phyloP scores from a whole-genome alignment of 2,329 filamentous ascomycete genomes.

The Cladobotryum mycophilum region DNA sequence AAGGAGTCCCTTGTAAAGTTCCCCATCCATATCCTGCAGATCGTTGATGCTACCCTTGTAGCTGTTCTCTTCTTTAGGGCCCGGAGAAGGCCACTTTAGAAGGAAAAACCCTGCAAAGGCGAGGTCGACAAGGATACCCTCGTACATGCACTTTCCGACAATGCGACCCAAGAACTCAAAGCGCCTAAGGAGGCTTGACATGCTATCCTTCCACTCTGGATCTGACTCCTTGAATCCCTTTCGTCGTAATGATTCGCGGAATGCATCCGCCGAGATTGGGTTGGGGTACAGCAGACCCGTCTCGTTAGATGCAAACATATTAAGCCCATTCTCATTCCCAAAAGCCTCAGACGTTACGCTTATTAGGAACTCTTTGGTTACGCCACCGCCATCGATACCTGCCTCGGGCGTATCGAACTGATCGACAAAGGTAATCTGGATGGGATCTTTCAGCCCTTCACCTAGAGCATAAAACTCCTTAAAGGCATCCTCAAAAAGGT shows the following conservation, averaged over 20 bases:
- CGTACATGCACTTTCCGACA: constrained; percentile 94
- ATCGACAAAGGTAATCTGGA: constrained; percentile 94
- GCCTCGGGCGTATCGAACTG: constrained; percentile 81
- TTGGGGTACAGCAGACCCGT: constrained; percentile 87
- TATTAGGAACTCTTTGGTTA: constrained; percentile 94
- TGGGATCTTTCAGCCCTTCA: constrained; percentile 83
- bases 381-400: constrained; percentile 92
- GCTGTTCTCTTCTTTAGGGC: constrained; percentile 54
- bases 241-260: constrained; percentile 50
- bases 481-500: constrained; percentile 81
- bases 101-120: constrained; percentile 94
- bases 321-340: constrained; percentile 40
- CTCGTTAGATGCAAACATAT: constrained; percentile 76
- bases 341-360: constrained; percentile 85
- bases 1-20: constrained; percentile 78
- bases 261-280: constrained; percentile 67
- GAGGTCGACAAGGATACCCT: constrained; percentile 90
- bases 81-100: constrained; percentile 83
- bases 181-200: constrained; percentile 58
- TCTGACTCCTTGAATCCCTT: constrained; percentile 46
- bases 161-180: constrained; percentile 92
- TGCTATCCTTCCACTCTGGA: constrained; percentile 48
- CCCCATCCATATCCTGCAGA: constrained; percentile 83
- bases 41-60: constrained; percentile 96
- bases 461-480: constrained; percentile 75